Conservation (phyloP, 768 basidiomycete genomes). For the Cyclocybe cylindracea region DNA sequence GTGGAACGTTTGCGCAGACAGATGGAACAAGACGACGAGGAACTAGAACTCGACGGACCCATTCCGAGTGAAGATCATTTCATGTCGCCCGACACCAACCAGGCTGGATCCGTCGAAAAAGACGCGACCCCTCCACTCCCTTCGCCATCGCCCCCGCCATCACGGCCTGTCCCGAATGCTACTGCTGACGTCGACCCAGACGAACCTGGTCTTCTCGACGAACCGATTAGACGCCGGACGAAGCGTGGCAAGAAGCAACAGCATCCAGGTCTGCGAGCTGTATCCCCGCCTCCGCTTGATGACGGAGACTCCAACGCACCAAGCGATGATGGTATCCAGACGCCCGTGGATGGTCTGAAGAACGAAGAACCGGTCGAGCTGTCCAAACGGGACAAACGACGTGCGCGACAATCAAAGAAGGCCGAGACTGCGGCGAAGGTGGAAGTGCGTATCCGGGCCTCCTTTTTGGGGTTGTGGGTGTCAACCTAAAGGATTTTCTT, state of each 20-base stretch:
- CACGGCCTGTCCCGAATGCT: too few relatives aligned
- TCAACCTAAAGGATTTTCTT: slow-evolving; percentile 1
- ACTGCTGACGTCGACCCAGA: neutral
- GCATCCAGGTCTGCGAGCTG: too few relatives aligned
- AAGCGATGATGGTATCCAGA: neutral
- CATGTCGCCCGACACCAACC: neutral
- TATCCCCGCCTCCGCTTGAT: neutral
- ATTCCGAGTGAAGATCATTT: slow-evolving; percentile 14
- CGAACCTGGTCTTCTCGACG: neutral
- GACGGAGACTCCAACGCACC: neutral
- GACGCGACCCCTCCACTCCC: too few relatives aligned
- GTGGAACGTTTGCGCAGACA: slow-evolving; percentile 75
- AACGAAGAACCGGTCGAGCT: slow-evolving; percentile 18
- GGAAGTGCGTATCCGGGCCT: slow-evolving; percentile 13
- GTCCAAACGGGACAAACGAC: slow-evolving; percentile 82
- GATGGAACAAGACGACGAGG: slow-evolving; percentile 76
- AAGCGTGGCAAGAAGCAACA: too few relatives aligned
- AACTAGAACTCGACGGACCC: slow-evolving; percentile 49
- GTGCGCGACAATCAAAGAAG: slow-evolving; percentile 78
- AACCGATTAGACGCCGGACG: neutral
- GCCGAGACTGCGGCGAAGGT: slow-evolving; percentile 34
- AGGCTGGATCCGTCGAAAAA: too few relatives aligned
- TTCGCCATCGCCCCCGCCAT: too few relatives aligned
- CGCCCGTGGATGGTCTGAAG: slow-evolving; percentile 6
- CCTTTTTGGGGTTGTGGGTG: neutral